Evolutionary conservation across 441 rosid genomes (phyloP).

Genomic region (Geranium incanum): DNA sequence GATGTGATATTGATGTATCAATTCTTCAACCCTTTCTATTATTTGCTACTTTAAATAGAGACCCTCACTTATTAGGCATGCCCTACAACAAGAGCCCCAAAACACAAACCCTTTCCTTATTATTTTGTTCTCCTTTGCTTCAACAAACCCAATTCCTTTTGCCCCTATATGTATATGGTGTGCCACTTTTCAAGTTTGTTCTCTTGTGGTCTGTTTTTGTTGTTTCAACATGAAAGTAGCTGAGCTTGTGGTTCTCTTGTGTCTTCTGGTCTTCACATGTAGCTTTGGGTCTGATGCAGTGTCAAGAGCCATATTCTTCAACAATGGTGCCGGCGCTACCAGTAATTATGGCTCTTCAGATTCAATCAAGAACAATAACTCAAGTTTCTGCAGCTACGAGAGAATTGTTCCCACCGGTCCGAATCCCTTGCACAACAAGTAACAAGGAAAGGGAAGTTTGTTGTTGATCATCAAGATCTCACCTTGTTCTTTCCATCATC

Average conservation of each 20-base stretch:
- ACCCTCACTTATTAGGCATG: background rate
- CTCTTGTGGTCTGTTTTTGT: background rate
- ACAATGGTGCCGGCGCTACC: background rate
- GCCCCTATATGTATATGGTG: background rate
- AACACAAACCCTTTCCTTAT: background rate
- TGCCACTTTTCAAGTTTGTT: background rate
- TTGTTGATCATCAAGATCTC: background rate
- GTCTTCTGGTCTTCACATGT: background rate
- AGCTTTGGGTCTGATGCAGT: background rate
- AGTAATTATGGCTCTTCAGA: background rate
- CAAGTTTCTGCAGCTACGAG: background rate
- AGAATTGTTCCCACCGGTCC: background rate
- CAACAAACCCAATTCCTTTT: background rate
- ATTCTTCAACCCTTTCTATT: background rate
- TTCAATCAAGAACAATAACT: background rate
- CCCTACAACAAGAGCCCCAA: background rate
- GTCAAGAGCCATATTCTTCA: background rate
- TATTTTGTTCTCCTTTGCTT: too few relatives aligned
- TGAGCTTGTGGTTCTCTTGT: background rate
- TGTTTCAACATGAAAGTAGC: background rate
- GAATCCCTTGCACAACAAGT: conserved; percentile 5
- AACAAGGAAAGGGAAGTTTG: background rate
- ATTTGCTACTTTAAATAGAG: background rate
- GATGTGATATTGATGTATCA: background rate
- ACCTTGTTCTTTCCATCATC: background rate